Conservation (phyloP, 169 alveolate species). For the Prorocentrum cordatum region DNA sequence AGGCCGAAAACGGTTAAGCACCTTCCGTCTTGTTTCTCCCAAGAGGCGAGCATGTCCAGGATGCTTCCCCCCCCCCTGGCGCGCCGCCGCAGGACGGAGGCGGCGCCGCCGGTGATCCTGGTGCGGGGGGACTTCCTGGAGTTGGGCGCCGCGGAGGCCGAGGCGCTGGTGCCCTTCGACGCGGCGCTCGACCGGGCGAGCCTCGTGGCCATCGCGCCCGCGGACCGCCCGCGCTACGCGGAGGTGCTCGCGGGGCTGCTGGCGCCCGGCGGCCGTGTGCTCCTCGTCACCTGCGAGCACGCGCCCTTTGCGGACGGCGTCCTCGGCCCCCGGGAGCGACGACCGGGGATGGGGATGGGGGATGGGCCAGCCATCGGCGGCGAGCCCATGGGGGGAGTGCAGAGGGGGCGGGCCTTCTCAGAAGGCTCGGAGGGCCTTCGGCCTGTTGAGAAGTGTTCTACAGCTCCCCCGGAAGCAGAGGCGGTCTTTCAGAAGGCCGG, state of each 20-base stretch:
- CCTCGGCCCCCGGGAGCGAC: conserved; percentile 26
- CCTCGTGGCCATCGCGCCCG: conserved; percentile 13
- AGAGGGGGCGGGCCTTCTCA: too few relatives aligned
- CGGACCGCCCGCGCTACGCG: background rate
- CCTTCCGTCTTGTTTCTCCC: too few relatives aligned
- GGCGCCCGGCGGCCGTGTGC: conserved; percentile 17
- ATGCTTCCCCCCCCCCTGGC: too few relatives aligned
- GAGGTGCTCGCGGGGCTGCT: background rate
- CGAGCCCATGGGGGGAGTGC: too few relatives aligned
- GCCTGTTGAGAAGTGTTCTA: too few relatives aligned
- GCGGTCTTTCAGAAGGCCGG: too few relatives aligned
- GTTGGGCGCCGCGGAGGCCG: conserved; percentile 2
- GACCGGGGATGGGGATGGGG: too few relatives aligned
- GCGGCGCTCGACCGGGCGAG: conserved; percentile 44
- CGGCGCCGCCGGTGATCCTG: conserved; percentile 43
- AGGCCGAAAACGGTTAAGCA: too few relatives aligned
- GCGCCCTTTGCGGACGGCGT: background rate
- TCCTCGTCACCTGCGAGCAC: conserved; percentile 13
- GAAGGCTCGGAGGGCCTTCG: too few relatives aligned
- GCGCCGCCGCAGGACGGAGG: conserved; percentile 23
- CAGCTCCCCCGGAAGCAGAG: too few relatives aligned
- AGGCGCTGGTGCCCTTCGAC: conserved; percentile 37
- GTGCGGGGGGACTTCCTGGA: conserved; percentile 23
- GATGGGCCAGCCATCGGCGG: too few relatives aligned
- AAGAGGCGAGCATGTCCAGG: too few relatives aligned